phyloP scores from a whole-genome alignment of 768 basidiomycete species.

The Pulveroboletus sp. region DNA sequence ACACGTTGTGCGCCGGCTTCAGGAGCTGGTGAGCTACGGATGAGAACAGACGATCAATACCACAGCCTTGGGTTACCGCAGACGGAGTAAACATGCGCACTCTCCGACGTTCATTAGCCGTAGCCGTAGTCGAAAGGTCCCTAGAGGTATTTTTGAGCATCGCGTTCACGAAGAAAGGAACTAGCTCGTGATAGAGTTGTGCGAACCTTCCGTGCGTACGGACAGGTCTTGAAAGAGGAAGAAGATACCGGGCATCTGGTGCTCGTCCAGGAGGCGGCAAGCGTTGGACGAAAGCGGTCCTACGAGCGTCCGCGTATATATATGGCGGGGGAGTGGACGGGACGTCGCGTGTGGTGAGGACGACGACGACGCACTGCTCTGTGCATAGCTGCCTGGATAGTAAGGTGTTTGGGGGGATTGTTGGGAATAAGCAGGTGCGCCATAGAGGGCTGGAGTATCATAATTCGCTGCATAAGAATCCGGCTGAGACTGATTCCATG shows the following conservation, averaged over 20 bases:
- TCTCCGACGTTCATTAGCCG: constrained; percentile 86
- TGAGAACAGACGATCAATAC: constrained; percentile 21
- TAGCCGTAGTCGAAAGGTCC: constrained; percentile 80
- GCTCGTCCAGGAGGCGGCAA: constrained; percentile 77
- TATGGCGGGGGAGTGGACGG: constrained; percentile 54
- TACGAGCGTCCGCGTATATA: constrained; percentile 84
- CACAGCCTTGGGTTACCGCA: constrained; percentile 16
- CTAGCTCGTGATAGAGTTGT: constrained; percentile 24
- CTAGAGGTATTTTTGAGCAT: constrained; percentile 36
- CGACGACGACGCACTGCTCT: constrained; percentile 20
- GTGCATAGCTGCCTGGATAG: constrained; percentile 26
- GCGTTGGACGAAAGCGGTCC: constrained; percentile 87
- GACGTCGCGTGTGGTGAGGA: constrained; percentile 30
- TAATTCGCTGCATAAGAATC: constrained; percentile 24
- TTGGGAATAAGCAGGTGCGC: constrained; percentile 24
- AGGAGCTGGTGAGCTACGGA: constrained; percentile 61
- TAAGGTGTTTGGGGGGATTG: constrained; percentile 28
- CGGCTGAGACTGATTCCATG: constrained; percentile 27
- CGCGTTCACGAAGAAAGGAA: constrained; percentile 18
- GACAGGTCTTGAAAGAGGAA: constrained; percentile 95
- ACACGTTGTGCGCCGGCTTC: constrained; percentile 61
- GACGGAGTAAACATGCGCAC: constrained; percentile 50
- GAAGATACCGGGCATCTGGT: constrained; percentile 83
- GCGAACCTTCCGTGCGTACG: constrained; percentile 83
- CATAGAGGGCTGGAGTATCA: constrained; percentile 22